Evolutionary conservation across 2,329 filamentous ascomycete species (phyloP).

Genomic region (Venturiaceae sp.): DNA sequence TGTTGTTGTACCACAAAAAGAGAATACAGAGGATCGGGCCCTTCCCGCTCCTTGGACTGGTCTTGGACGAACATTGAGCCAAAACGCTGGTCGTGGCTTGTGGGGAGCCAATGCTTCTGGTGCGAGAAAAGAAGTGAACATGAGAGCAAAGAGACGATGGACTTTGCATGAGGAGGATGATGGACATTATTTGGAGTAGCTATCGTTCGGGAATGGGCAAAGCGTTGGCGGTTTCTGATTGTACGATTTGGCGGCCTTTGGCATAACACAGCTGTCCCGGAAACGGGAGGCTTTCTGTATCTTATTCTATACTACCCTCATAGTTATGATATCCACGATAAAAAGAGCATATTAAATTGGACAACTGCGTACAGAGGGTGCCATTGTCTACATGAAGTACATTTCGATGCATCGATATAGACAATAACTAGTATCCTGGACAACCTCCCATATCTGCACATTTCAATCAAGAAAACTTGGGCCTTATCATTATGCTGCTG

Average conservation of each 20-base stretch:
- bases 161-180: conserved; percentile 23
- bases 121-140: conserved; percentile 12
- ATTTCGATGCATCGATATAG: too few relatives aligned
- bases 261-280: too few relatives aligned
- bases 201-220: background rate
- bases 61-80: conserved; percentile 14
- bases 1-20: conserved; percentile 10
- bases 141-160: conserved; percentile 33
- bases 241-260: background rate
- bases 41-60: conserved; percentile 16
- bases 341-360: background rate
- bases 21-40: conserved; percentile 18
- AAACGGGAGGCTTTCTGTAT: too few relatives aligned
- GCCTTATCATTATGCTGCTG: too few relatives aligned
- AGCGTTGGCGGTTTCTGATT: background rate
- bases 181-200: background rate
- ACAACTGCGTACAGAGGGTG: too few relatives aligned
- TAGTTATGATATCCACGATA: background rate
- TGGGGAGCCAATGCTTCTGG: background rate
- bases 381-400: too few relatives aligned
- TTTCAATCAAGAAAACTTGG: too few relatives aligned
- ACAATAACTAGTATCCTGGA: too few relatives aligned
- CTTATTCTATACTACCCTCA: background rate
- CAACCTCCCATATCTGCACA: too few relatives aligned
- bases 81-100: background rate